phyloP scores from a whole-genome alignment of 164 flowering plant genomes.

The Cinnamomum micranthum region DNA sequence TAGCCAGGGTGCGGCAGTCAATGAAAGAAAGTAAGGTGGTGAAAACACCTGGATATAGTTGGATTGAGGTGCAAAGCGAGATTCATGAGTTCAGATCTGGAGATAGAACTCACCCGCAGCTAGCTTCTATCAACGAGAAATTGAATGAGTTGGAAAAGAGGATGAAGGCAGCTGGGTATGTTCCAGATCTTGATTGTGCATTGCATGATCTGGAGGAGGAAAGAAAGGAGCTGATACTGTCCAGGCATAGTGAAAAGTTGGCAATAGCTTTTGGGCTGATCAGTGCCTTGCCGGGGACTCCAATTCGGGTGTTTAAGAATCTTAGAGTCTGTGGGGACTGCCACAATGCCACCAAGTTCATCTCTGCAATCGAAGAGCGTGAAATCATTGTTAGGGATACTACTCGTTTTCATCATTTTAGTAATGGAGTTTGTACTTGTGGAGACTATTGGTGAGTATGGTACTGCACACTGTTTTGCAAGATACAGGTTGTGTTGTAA shows the following conservation, averaged over 20 bases:
- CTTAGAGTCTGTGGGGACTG: conserved; percentile 58
- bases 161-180: conserved; percentile 57
- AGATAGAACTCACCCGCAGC: conserved; percentile 50
- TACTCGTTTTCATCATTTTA: conserved; percentile 43
- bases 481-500: too few relatives aligned
- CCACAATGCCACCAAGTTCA: conserved; percentile 32
- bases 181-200: conserved; percentile 47
- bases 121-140: conserved; percentile 43
- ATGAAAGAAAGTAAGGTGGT: conserved; percentile 58
- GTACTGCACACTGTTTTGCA: too few relatives aligned
- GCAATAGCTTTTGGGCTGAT: conserved; percentile 62
- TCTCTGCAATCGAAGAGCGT: conserved; percentile 31
- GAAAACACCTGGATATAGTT: conserved; percentile 71
- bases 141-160: conserved; percentile 48
- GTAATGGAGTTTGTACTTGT: conserved; percentile 38
- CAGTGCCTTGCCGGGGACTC: conserved; percentile 28
- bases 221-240: conserved; percentile 45
- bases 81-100: conserved; percentile 74
- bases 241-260: conserved; percentile 57
- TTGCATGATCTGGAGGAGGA: conserved; percentile 60
- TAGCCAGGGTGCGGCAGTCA: conserved; percentile 37
- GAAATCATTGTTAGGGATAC: conserved; percentile 37
- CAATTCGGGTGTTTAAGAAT: conserved; percentile 62
- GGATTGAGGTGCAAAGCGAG: conserved; percentile 59
- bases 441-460: conserved; percentile 33